Evolutionary conservation across 768 basidiomycete genomes (phyloP).

Genomic region (Cystofilobasidium bisporidii): DNA sequence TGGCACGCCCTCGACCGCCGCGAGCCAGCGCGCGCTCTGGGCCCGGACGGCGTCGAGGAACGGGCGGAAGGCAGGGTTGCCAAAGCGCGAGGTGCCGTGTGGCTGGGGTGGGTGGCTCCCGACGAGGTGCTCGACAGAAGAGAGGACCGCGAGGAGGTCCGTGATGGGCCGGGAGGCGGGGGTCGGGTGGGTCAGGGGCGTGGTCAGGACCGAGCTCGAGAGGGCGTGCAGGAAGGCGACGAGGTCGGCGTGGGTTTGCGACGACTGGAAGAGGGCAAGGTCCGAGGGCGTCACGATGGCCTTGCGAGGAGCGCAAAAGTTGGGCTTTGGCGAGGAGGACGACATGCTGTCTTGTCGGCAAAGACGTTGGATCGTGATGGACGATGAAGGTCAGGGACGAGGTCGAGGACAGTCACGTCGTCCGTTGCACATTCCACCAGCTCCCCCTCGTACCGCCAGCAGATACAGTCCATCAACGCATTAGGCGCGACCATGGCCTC

Average conservation of each 20-base stretch:
- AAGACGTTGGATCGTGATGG: too few species aligned
- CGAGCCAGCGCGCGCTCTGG: slow-evolving; percentile 52
- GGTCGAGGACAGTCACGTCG: too few species aligned
- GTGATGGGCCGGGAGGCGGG: slow-evolving; percentile 38
- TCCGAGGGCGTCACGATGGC: slow-evolving; percentile 66
- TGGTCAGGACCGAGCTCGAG: slow-evolving; percentile 64
- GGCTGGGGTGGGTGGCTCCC: slow-evolving; percentile 71
- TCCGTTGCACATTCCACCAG: too few species aligned
- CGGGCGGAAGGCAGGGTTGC: slow-evolving; percentile 88
- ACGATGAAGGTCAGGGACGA: too few species aligned
- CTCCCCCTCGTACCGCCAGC: too few species aligned
- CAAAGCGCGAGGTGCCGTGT: slow-evolving; percentile 78
- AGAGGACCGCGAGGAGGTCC: slow-evolving; percentile 56
- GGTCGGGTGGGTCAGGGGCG: slow-evolving; percentile 56
- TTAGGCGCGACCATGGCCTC: too few species aligned
- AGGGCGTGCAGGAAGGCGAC: slow-evolving; percentile 61
- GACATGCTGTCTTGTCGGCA: too few species aligned
- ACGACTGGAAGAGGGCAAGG: slow-evolving; percentile 68
- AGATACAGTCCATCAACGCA: too few species aligned
- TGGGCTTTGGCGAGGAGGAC: slow-evolving; percentile 5
- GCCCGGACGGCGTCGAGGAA: slow-evolving; percentile 83
- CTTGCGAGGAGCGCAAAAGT: too few species aligned
- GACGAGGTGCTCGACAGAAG: slow-evolving; percentile 57
- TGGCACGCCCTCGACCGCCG: slow-evolving; percentile 51
- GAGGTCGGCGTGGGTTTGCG: slow-evolving; percentile 58